A percentile compares a stretch with the other conserved stretches of the same genome.
Evolutionary conservation across 306 rosid species (phyloP).

Genomic region (Cicer arietinum): DNA sequence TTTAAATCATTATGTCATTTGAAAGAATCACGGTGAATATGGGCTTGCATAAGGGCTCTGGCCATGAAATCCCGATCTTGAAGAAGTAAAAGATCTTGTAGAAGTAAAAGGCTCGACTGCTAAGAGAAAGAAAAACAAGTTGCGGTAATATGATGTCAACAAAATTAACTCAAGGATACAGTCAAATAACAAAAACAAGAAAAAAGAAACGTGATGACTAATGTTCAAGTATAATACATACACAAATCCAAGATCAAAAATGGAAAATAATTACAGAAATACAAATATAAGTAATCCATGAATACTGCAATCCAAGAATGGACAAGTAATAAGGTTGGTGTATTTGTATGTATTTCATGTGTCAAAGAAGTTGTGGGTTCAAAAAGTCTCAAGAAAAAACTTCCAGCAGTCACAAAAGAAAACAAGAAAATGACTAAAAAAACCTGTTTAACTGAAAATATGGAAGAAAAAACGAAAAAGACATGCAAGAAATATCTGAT

Average conservation of each 20-base stretch:
- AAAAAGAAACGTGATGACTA: not conserved
- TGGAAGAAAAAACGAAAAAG: not conserved
- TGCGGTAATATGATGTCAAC: constrained; percentile 20
- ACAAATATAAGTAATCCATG: not conserved
- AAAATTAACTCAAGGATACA: constrained; percentile 22
- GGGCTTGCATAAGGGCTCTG: constrained; percentile 41
- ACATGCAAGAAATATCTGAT: constrained; percentile 21
- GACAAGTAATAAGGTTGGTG: not conserved
- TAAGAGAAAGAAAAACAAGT: constrained; percentile 41
- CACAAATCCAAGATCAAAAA: not conserved
- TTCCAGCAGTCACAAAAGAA: constrained; percentile 9
- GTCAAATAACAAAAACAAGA: not conserved
- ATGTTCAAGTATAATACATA: not conserved
- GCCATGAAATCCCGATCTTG: constrained; percentile 52
- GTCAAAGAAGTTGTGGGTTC: not conserved
- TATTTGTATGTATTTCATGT: not conserved
- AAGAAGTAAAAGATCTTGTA: constrained; percentile 51
- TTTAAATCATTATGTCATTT: constrained; percentile 32
- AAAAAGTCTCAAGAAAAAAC: constrained; percentile 18
- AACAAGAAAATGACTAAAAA: constrained; percentile 17
- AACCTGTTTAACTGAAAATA: not conserved
- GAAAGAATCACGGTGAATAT: constrained; percentile 45
- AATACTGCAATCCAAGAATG: constrained; percentile 25
- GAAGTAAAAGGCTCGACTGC: constrained; percentile 67
- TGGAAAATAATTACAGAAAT: constrained; percentile 32